Evolutionary conservation across 2,329 filamentous ascomycete species (phyloP), one percentile per base, ranked within the genome.

Genomic region (Penicillium sumatraense): DNA sequence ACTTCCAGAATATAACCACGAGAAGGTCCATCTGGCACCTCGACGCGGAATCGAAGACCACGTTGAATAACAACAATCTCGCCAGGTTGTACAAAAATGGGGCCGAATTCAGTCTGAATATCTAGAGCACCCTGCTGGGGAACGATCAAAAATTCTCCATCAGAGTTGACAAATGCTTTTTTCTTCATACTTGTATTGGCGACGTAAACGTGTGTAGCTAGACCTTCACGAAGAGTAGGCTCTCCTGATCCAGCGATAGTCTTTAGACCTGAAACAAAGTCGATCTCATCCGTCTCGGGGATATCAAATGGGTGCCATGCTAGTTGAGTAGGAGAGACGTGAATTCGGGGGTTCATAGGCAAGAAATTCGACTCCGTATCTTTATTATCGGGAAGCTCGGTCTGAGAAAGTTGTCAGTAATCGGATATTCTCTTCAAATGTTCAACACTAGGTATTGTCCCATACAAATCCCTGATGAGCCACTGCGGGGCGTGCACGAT

Each of bases 1-100:
- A 89, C 74, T 68, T 90, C 87, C 29, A 87, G 81, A 47, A 89
- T 83, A 66, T 89, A 89, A 8, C 87, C 87, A 47, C 86, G 80
- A 0, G 83, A 82, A 0, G 83, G 83, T 0, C 85, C 86, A 26
- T 85, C 77, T 2, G 84, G 82, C 0, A 88, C 72, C 2, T 77
- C 77, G n/a, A 89, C 80, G 16, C 81, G 79, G 72, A 88, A 86
- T 18, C 86, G 79, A 42, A 88, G 79, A n/a, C 87, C 87, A 11
- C 85, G 81, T 20, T 84, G 87, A 20, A 90, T 85, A 14, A 89
- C 81, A 47, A 80, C 82, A 27, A 89, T 83, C 68, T 89, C 87
- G n/a, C 86, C 86, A 0, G 86, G 87, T 3, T 86, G 83, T 5
- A 89, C 85, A 48, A 86, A 80, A 0, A 89, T 69, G 23, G 79